Evolutionary conservation across 352 stramenopile genomes (phyloP), one percentile per base, ranked within the genome.

Genomic region (Proteromonas lacertae): DNA sequence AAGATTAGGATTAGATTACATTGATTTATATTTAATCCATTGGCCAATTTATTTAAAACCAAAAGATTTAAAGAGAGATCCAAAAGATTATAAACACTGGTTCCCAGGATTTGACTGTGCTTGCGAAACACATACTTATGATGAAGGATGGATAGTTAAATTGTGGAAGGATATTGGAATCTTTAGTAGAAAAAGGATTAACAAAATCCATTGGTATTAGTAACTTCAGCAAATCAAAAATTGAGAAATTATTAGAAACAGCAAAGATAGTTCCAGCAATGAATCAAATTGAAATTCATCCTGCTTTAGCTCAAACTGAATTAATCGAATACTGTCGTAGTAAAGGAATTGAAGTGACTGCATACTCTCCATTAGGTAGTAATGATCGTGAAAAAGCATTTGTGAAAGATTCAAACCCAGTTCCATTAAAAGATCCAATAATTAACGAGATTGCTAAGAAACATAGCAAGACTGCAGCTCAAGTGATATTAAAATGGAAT

Each of bases 211-310:
- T 62, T 18, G 54, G 54, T 18, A 45, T 62, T 0, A 54, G 35
- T 26, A 62, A 62, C 38, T 62, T 55, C 32, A 43, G 31, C 25
- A 23, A 38, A 19, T 38, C 56, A 40, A 31, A 38, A n/a, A 22
- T 62, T 7, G 17, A 43, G 12, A 37, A 53, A 18, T 25, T 62
- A 14, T 23, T 59, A 10, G 18, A 37, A n/a, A 36, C 2, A 10
- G 30, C 25, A 19, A 55, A 48, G 17, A 50, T 62, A 19, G 38
- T 32, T 7, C 53, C 53, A 16, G 42, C 36, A 13, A 40, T 58
- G 18, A 48, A 55, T 20, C 50, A 62, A 41, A 35, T 62, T 29
- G 54, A 62, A 36, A 35, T 57, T 8, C 54, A 62, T 41, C 54
- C 54, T 17, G 31, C 41, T 22, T 50, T 57, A 22, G 29, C 40